Base-by-base conservation (phyloP, 106 monocot genomes). In the Platanthera guangdongensis region DNA sequence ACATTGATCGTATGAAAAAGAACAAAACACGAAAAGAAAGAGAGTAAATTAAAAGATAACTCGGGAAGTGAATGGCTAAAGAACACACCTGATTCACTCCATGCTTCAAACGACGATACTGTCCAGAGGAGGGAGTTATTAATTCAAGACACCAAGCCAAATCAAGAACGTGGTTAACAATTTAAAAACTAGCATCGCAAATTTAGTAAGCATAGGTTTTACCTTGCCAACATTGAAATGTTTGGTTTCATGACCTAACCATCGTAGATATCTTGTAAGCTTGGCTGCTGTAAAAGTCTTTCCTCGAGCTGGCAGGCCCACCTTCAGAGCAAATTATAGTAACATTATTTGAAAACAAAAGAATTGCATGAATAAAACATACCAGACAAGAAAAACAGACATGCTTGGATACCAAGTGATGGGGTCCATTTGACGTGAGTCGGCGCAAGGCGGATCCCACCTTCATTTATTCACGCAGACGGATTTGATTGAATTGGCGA, bases 141-240 rank as follows among this genome's bases (percentile, higher is more conserved):
- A 71, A 48, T n/a, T 47, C 11, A 46, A 16, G 6, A 71, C 60
- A 62, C 75, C 10, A 30, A 79, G 68, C 74, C 72, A 88, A 80
- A 60, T 54, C 12, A 12, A 12, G 54, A 73, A 12, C 15, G 67
- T 77, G 21, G 51, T 50, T 47, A 50, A 57, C 21, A 67, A 67
- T 39, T 67, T 39, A 67, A 22, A 67, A 21, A 64, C 49, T 65
- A 67, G 74, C 77, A 63, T 82, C 79, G 72, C 65, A 46, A 46
- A 71, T 51, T 6, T 25, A 67, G 21, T 67, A 67, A 39, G 39
- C 47, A 59, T 47, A 47, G 10, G 25, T 28, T 48, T 75, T 69
- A 99, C 97, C 97, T 99, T 99, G 22, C 97, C 97, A 79, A 99
- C 97, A 84, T 99, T 99, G 82, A 99, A 99, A 88, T 99, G 97